Evolutionary conservation across 2,329 filamentous ascomycete species (phyloP), one percentile per base, ranked within the genome.

Genomic region (Stachybotrys chartarum): DNA sequence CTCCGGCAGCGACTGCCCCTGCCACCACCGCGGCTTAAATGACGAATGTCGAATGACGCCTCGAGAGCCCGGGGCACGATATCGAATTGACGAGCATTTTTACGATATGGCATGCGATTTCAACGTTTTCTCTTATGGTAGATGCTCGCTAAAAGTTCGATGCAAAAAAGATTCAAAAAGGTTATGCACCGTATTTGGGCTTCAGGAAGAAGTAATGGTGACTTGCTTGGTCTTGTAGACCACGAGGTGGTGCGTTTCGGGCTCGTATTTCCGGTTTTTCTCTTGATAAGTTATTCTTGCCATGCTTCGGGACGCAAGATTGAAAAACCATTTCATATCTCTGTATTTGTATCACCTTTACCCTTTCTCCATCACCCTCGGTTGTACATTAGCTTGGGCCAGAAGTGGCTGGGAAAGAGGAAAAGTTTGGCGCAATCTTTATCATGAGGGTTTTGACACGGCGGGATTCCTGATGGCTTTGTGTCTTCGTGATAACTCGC

Each of bases 21-120:
- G 46, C 58, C 14, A 57, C 63, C 57, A 61, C 65, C 58, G 63
- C 68, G 56, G 68, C 70, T 56, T 73, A 73, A 66, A 57, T 62
- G 50, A 42, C 35, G 35, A 14, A 42, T 42, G 35, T 42, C 35
- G 60, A 55, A 55, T 59, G 60, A 56, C 61, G 57, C 60, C 60
- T 63, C 64, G 61, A 66, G 56, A 57, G 61, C 56, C 45, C 55
- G 58, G 59, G 62, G 63, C 60, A 53, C 56, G 35, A 58, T 63
- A 57, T 61, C 61, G 60, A 59, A 60, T 64, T 59, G 59, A 67
- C 63, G 66, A 70, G 61, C 61, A 67, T 62, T 64, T 60, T 72
- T 68, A 72, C 63, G 67, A 71, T 70, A 68, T 71, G 70, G 66
- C 66, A 71, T 63, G 67, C 68, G 68, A 70, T 68, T 72, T 67